Base-by-base conservation (phyloP, 768 basidiomycete genomes). In the Neoboletus brunneissimus region DNA sequence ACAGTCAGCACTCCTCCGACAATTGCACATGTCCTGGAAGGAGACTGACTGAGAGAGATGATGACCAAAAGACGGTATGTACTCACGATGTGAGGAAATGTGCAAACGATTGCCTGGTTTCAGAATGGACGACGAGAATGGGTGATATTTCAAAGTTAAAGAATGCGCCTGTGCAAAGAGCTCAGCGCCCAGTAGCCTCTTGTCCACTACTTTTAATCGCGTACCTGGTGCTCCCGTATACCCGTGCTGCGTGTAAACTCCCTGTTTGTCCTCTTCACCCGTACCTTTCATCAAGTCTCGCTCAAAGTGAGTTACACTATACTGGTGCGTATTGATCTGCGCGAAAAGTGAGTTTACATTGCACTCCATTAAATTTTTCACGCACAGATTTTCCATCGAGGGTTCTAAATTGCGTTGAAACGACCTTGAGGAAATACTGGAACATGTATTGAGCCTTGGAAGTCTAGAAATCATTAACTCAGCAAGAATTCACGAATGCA, bases 371-470 rank as follows among this genome's bases (percentile, higher is more conserved):
- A 22, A 9, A 46, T 23, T 22, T 50, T 53, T 45, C 29, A 74
- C 83, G 42, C 67, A 89, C 89, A 11, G 75, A 69, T 63, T 87
- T 81, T 31, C 86, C 89, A 57, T 88, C 83, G 27, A 96, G 76
- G n/a, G 87, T 89, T 59, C 84, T 81, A 76, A 97, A 98, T 68
- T 89, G 88, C 2, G 96, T 99, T 8, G 94, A 93, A 40, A 99
- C 97, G 44, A 99, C 96, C 74, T 99, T 99, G 67, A 99, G 80
- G 85, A 98, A 98, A 74, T 98, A 96, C 69, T 98, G 94, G 82
- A 94, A 97, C 93, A 97, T 94, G 71, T 92, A 96, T 62, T 93
- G 83, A 25, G 86, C 73, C 67, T 89, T 89, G 61, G 73, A 76
- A 1, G 93, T 94, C 88, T 91, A 55, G 2, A 20, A 31, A 31